Conservation (phyloP, 495 filamentous ascomycete genomes). For the Xylona heveae region DNA sequence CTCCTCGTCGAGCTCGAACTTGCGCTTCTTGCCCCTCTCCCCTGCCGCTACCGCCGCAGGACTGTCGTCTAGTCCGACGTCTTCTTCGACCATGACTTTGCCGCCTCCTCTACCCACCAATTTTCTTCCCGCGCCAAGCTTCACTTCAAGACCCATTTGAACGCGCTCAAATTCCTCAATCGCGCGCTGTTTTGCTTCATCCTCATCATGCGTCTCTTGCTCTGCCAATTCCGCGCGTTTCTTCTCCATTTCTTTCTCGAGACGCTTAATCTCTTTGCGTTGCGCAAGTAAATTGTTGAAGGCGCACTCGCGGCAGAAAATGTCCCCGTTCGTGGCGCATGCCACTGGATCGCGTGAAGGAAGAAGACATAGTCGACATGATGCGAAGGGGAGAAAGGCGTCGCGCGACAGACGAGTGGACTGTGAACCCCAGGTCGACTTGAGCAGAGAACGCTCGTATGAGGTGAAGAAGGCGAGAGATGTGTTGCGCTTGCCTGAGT, state of each 20-base stretch:
- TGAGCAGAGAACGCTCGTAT: conserved; percentile 66
- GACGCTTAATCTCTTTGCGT: conserved; percentile 75
- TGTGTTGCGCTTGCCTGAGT: conserved; percentile 77
- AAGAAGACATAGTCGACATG: conserved; percentile 75
- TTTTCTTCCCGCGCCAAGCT: conserved; percentile 14
- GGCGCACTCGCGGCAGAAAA: conserved; percentile 96
- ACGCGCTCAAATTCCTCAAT: conserved; percentile 22
- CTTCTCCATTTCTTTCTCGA: conserved; percentile 43
- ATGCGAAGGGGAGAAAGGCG: conserved; percentile 81
- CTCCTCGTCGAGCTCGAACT: conserved; percentile 67
- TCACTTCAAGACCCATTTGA: conserved; percentile 47
- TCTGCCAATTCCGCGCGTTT: conserved; percentile 32
- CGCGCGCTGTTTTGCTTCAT: conserved; percentile 9
- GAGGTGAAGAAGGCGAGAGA: conserved; percentile 91
- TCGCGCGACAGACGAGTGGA: conserved; percentile 77
- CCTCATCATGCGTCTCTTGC: conserved; percentile 35
- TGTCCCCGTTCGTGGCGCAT: conserved; percentile 54
- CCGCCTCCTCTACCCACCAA: conserved; percentile 18
- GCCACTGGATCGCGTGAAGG: conserved; percentile 63
- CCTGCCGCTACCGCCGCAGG: conserved; percentile 2
- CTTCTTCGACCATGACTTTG: conserved; percentile 22
- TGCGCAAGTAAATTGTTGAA: conserved; percentile 78
- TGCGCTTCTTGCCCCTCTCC: conserved; percentile 40
- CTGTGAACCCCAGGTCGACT: conserved; percentile 58
- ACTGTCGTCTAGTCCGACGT: conserved; percentile 3